These are phyloP conservation scores for Hibiscus mutabilis DNA, from an alignment of 345 rosid species.

Conservation along the genomic window DNA sequence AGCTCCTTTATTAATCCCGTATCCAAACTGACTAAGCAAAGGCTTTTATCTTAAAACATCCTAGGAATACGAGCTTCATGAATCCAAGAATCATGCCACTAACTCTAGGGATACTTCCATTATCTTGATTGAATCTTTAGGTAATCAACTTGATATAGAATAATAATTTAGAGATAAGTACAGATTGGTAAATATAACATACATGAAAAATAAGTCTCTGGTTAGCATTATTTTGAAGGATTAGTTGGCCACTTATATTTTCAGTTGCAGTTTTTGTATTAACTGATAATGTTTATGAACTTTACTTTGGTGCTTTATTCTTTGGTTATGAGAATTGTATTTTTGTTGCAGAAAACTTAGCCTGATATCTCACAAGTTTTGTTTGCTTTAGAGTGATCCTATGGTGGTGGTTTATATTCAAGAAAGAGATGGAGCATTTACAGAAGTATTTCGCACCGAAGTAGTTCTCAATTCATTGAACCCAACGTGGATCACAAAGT, in stretches of 20 bases:
- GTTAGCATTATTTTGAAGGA: constrained; percentile 1
- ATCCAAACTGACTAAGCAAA: not conserved
- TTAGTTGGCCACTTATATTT: not conserved
- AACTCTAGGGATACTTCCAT: not conserved
- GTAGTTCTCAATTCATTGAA: constrained; percentile 75
- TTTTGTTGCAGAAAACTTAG: constrained; percentile 14
- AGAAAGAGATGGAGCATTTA: constrained; percentile 57
- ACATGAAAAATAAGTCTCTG: not conserved
- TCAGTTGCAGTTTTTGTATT: not conserved
- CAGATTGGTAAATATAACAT: not conserved
- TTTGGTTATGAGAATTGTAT: not conserved
- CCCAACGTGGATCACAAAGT: constrained; percentile 67
- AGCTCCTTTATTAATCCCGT: not conserved
- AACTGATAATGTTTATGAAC: constrained; percentile 3
- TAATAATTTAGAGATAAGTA: not conserved
- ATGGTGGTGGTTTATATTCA: constrained; percentile 64
- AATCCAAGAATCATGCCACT: not conserved
- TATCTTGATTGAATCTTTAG: not conserved
- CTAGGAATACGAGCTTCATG: not conserved
- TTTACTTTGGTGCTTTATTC: not conserved
- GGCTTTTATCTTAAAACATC: not conserved
- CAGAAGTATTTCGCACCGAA: constrained; percentile 68
- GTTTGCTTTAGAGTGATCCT: constrained; percentile 74
- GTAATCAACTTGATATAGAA: not conserved
- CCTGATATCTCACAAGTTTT: constrained; percentile 17